Evolutionary conservation across 306 rosid species (phyloP), one percentile per base, ranked within the genome.

Genomic region (Ceratonia siliqua): DNA sequence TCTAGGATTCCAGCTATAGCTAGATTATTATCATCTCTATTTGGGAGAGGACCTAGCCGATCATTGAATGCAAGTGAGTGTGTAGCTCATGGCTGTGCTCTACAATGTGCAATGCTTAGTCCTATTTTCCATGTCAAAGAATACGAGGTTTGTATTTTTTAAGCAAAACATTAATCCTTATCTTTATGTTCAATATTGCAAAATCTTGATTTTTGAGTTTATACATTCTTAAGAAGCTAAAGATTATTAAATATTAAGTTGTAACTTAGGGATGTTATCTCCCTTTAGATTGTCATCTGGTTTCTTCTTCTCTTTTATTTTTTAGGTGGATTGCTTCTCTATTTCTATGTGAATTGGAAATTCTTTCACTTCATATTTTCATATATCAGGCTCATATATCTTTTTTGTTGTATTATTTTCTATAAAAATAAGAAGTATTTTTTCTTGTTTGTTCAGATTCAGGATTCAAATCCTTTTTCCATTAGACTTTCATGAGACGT

Each of bases 81-180:
- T 81, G 99, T 95, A 57, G 98, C 99, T 70, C 98, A 98, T 62
- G 99, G 98, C 72, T 95, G 97, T 68, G 97, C 98, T 82, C 90
- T 95, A 68, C 97, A 89, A 76, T 92, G 99, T 78, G 99, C 99
- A 49, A 95, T 95, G 99, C 98, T 95, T 11, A 89, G 97, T 82
- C 98, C 97, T 7, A 49, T 81, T 77, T 95, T 86, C 41, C 90
- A 90, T 17, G 99, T 90, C 80, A 83, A 87, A 85, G 99, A 95
- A 41, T 95, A 90, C 12, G 97, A 95, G 98, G 99, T 95, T 65
- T 78, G 96, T 87, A 52, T 58, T 38, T 65, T 56, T 18, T 48
- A 13, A 78, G 85, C 62, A 73, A 64, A 32, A 25, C 76, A 13
- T 68, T 42, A 27, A 72, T 79, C 77, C 79, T 67, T 45, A 33